Base-by-base conservation (phyloP, 805 yeast species). In the Teunomyces atbi region DNA sequence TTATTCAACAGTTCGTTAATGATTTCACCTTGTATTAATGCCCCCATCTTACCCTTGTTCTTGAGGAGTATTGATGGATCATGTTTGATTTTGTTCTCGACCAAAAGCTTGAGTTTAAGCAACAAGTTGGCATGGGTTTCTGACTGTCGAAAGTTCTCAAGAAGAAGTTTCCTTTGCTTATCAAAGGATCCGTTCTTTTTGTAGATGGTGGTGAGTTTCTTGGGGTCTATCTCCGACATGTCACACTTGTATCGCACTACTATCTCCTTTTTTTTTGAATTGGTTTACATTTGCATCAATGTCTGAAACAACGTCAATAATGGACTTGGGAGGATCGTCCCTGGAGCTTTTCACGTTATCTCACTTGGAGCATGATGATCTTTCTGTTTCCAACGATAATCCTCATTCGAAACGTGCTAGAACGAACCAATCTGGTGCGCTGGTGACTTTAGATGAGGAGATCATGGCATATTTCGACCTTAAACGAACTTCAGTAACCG, bases 161-260 rank as follows among this genome's bases (percentile, higher is more conserved):
- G 56, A 6, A 78, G 60, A 5, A 56, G 52, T 46, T 65, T 69
- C 36, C 84, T 54, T 46, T 71, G 74, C 20, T 64, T 55, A 53
- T 79, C 83, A 51, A 79, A 79, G 1, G 66, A 46, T 0, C 84
- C 84, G 36, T 68, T 66, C 47, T 73, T 73, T 59, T 79, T 79
- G 58, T 73, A 79, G 11, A 64, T 58, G 1, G 60, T 62, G 1
- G 73, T 62, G 13, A 79, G 58, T 26, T 68, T 68, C 38, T 67
- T 68, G 26, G 78, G 73, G 47, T 72, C 67, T 10, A 36, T 36
- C 15, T 36, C 39, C 12, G 37, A 34, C 39, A 49, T 36, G 42
- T 37, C 16, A 16, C 19, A 12, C 19, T 37, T 33, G 20, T 21
- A 33, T 33, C 16, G 3, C 23, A 33, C 19, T 38, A 30, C 15